Conservation (phyloP, 140 eudicot genomes). For the Erigeron philadelphicus region DNA sequence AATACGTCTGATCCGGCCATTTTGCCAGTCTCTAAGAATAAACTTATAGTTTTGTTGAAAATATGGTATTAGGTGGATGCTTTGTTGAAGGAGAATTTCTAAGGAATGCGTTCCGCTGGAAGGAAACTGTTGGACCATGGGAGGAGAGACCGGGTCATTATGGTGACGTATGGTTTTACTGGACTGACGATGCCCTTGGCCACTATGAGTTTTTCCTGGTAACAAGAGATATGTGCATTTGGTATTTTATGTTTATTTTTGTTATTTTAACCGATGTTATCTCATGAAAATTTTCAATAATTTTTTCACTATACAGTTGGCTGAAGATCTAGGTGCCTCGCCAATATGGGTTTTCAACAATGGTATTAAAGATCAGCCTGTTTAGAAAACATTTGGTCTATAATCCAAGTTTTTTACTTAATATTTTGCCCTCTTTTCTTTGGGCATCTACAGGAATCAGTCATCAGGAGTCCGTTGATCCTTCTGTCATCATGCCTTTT, state of each 20-base stretch:
- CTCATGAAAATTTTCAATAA: conserved; percentile 9
- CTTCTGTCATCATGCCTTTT: conserved; percentile 59
- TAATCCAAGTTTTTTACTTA: neutral
- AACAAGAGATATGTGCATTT: conserved; percentile 5
- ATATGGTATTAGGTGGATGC: conserved; percentile 61
- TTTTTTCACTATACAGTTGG: conserved; percentile 50
- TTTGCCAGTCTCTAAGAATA: neutral
- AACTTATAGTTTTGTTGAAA: neutral
- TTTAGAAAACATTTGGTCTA: neutral
- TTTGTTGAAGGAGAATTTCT: conserved; percentile 91
- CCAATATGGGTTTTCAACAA: conserved; percentile 97
- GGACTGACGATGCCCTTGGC: conserved; percentile 98
- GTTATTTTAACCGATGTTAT: neutral
- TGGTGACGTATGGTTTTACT: conserved; percentile 94
- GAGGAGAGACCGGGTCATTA: conserved; percentile 95
- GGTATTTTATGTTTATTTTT: neutral
- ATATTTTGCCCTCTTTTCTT: neutral
- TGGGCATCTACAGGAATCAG: conserved; percentile 57
- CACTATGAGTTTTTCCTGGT: conserved; percentile 88
- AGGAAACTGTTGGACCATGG: conserved; percentile 96
- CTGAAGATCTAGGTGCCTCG: conserved; percentile 85
- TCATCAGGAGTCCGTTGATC: conserved; percentile 70
- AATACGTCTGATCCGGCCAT: neutral
- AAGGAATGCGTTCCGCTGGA: conserved; percentile 92
- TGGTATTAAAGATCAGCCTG: conserved; percentile 40